Evolutionary conservation across 768 basidiomycete genomes (phyloP).

Genomic region (Lentinula detonsa): DNA sequence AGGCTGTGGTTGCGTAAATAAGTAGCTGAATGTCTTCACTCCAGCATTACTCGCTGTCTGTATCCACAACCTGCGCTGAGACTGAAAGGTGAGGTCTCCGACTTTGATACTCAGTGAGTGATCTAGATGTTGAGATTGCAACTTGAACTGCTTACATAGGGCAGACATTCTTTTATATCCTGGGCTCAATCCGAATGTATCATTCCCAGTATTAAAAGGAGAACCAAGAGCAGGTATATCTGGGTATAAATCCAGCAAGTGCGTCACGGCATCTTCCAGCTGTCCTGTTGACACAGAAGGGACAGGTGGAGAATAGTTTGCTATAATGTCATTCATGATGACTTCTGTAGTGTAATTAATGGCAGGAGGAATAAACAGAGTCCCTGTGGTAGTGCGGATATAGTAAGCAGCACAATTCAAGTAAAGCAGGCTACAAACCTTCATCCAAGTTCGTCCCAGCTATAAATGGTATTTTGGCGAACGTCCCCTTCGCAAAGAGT

Average conservation of each 20-base stretch:
- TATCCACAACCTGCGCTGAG: conserved; percentile 6
- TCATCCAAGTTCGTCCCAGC: conserved; percentile 39
- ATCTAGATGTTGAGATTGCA: neutral
- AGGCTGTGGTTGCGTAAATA: conserved; percentile 14
- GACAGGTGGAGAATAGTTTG: conserved; percentile 20
- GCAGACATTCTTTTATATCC: conserved; percentile 21
- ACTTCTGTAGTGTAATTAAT: conserved; percentile 18
- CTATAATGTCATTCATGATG: conserved; percentile 14
- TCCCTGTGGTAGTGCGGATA: conserved; percentile 19
- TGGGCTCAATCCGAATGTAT: conserved; percentile 20
- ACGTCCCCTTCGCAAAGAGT: conserved; percentile 20
- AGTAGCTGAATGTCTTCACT: conserved; percentile 2
- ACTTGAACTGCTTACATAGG: conserved; percentile 7
- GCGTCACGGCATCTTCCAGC: conserved; percentile 8
- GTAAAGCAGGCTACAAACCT: conserved; percentile 21
- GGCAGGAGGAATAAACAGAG: conserved; percentile 18
- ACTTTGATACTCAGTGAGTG: neutral
- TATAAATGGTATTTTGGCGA: conserved; percentile 36
- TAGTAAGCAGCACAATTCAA: neutral
- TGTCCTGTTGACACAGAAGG: neutral
- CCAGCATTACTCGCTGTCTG: conserved; percentile 2
- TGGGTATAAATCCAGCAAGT: neutral
- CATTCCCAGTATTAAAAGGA: neutral
- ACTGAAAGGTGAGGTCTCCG: conserved; percentile 24
- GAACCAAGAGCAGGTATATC: neutral